phyloP scores from a whole-genome alignment of 495 filamentous ascomycete genomes.

The Umbilicaria muhlenbergii region DNA sequence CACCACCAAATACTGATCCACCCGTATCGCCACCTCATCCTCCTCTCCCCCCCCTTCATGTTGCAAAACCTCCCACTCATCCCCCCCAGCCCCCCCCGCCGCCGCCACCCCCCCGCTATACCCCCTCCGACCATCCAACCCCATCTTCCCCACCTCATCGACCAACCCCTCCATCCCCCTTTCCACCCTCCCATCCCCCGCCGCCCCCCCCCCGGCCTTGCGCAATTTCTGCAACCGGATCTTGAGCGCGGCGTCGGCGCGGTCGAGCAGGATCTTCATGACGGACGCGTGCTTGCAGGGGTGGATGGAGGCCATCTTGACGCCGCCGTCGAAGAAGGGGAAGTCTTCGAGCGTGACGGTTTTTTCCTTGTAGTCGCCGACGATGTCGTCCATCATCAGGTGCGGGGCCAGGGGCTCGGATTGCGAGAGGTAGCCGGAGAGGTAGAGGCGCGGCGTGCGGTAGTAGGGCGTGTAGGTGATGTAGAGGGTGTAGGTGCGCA shows the following conservation, averaged over 20 bases:
- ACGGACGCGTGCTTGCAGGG: constrained; percentile 87
- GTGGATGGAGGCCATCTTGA: constrained; percentile 94
- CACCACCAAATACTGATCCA: constrained; percentile 95
- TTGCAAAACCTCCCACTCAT: constrained; percentile 75
- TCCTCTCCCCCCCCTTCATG: constrained; percentile 38
- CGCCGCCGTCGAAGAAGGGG: constrained; percentile 63
- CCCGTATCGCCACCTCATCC: constrained; percentile 79
- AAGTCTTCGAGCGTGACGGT: constrained; percentile 98
- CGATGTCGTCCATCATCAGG: constrained; percentile 98
- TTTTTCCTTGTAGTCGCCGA: constrained; percentile 99
- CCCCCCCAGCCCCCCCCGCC: constrained; percentile 39
- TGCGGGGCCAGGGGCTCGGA: constrained; percentile 74
- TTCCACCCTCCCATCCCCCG: constrained; percentile 36
- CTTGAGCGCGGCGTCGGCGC: constrained; percentile 85
- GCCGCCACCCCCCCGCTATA: constrained; percentile 37
- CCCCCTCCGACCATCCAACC: constrained; percentile 21
- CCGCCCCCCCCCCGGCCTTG: constrained; percentile 23
- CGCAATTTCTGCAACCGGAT: constrained; percentile 69
- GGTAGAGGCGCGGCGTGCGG: constrained; percentile 87
- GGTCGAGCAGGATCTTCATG: constrained; percentile 95
- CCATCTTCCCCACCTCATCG: constrained; percentile 37
- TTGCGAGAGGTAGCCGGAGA: constrained; percentile 74
- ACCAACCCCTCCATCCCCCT: constrained; percentile 49
- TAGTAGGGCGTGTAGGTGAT: constrained; percentile 96
- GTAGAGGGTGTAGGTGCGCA: constrained; percentile 91